Percentiles rank a stretch among this genome's conserved stretches.
Evolutionary conservation across 163 green algal genomes (phyloP).

Genomic region (Botryococcus braunii): DNA sequence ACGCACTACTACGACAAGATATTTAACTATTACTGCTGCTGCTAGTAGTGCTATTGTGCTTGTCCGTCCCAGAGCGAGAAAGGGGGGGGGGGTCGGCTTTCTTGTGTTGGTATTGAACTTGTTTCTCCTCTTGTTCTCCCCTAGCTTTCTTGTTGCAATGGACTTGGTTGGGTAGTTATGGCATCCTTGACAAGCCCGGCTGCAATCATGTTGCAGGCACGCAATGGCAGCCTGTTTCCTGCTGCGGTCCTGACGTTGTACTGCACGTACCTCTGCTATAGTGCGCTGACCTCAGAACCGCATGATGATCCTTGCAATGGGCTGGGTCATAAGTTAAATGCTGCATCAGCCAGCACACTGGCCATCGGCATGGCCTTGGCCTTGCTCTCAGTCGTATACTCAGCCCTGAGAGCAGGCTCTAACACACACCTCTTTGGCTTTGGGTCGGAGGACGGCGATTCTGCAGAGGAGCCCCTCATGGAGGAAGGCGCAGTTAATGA

Average conservation of each 20-base stretch:
- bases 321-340: conserved; percentile 65
- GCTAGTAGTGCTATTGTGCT: too few relatives aligned
- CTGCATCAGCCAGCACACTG: conserved; percentile 66
- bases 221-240: conserved; percentile 85
- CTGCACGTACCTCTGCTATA: conserved; percentile 83
- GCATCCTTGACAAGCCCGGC: too few relatives aligned
- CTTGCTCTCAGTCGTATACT: conserved; percentile 86
- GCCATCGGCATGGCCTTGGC: conserved; percentile 75
- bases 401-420: conserved; percentile 67
- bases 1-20: too few relatives aligned
- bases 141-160: too few relatives aligned
- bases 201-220: too few relatives aligned
- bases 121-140: too few relatives aligned
- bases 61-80: too few relatives aligned
- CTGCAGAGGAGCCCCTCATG: conserved; percentile 19
- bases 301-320: conserved; percentile 88
- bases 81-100: too few relatives aligned
- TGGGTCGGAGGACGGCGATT: conserved; percentile 1
- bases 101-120: too few relatives aligned
- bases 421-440: conserved; percentile 65
- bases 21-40: too few relatives aligned
- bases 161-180: too few relatives aligned
- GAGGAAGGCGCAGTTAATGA: conserved; percentile 6
- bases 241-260: conserved; percentile 79
- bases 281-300: conserved; percentile 77